phyloP scores from a whole-genome alignment of 2,329 filamentous ascomycete species.

The Botrytis elliptica region DNA sequence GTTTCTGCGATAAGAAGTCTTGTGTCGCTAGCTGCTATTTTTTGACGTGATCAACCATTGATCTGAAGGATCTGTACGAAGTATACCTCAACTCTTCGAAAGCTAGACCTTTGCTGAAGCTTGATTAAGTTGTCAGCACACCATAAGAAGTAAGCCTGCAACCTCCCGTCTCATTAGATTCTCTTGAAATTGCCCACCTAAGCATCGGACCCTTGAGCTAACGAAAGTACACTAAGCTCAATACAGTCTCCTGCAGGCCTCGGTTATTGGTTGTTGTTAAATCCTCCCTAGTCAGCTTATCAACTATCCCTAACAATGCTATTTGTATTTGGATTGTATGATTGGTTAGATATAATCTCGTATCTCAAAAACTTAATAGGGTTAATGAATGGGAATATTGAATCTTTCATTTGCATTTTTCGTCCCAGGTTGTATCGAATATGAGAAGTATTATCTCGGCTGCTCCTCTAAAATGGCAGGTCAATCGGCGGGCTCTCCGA shows the following conservation, averaged over 20 bases:
- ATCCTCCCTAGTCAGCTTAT: constrained; percentile 10
- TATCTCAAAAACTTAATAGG: background rate
- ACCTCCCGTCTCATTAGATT: background rate
- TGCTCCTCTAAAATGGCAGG: background rate
- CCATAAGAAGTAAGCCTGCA: background rate
- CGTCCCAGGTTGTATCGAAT: background rate
- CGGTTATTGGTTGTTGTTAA: background rate
- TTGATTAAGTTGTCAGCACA: background rate
- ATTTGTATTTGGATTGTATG: background rate
- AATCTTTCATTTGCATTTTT: background rate
- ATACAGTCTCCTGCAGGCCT: background rate
- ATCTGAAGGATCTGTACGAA: background rate
- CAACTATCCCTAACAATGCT: background rate
- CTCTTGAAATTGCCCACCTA: background rate
- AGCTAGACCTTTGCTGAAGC: background rate
- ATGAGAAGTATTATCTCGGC: background rate
- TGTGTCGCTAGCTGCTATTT: background rate
- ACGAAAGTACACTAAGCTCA: background rate
- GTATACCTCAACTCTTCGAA: background rate
- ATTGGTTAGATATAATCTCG: background rate
- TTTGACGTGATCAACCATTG: constrained; percentile 7
- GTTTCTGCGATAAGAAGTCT: background rate
- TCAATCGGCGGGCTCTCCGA: constrained; percentile 7
- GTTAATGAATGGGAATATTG: background rate
- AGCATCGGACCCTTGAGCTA: background rate